A percentile compares a stretch with the other conserved stretches of the same genome.
Conservation (phyloP, 371 early-diverging fungal genomes). For the Cokeromyces recurvatus region DNA sequence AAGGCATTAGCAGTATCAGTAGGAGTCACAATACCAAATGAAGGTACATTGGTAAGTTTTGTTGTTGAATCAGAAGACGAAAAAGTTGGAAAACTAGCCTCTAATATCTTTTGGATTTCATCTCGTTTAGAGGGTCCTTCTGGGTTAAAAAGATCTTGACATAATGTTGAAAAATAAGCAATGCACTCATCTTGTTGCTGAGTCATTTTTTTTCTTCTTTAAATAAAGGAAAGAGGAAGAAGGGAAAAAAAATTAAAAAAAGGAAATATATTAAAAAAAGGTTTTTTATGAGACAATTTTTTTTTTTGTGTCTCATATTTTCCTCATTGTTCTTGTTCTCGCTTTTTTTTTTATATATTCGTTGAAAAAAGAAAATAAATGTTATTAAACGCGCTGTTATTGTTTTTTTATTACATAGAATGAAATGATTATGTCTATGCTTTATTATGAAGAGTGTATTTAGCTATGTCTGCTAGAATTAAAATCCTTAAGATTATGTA, state of each 20-base stretch:
- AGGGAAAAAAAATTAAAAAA: slow-evolving; percentile 1
- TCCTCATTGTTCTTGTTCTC: no score
- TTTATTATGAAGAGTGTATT: no score
- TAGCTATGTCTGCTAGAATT: no score
- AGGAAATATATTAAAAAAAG: not conserved
- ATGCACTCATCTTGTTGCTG: slow-evolving; percentile 23
- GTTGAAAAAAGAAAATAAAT: no score
- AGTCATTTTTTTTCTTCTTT: slow-evolving; percentile 10
- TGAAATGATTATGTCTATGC: no score
- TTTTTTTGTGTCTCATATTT: no score
- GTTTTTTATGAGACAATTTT: no score
- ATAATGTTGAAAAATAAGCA: slow-evolving; percentile 27
- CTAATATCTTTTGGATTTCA: slow-evolving; percentile 65
- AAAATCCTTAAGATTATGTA: no score
- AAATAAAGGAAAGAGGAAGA: not conserved
- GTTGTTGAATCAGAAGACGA: slow-evolving; percentile 23
- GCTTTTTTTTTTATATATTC: no score
- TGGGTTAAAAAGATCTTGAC: slow-evolving; percentile 53
- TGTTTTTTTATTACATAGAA: no score
- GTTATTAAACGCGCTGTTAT: no score
- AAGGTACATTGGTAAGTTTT: slow-evolving; percentile 15
- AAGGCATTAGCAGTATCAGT: slow-evolving; percentile 61
- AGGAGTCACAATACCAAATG: slow-evolving; percentile 51
- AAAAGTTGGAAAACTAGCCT: slow-evolving; percentile 77
- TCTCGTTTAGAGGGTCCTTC: slow-evolving; percentile 44